Percentiles rank a stretch among this genome's conserved stretches.
Evolutionary conservation across 345 rosid genomes (phyloP).

Genomic region (Cardamine resedifolia): DNA sequence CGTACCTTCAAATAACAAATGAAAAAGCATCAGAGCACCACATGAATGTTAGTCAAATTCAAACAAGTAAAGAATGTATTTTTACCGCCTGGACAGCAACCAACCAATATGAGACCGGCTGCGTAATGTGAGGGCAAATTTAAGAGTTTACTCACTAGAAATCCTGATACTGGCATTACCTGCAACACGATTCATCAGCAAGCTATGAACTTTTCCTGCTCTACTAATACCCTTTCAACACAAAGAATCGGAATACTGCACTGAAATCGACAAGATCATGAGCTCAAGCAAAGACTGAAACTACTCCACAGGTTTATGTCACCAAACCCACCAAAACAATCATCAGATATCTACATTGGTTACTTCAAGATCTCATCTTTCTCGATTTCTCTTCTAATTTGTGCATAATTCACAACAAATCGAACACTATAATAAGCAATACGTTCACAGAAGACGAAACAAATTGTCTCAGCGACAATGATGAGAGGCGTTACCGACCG

Average conservation of each 20-base stretch:
- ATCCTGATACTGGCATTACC: constrained; percentile 92
- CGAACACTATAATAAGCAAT: background rate
- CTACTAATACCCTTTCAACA: background rate
- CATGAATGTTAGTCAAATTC: background rate
- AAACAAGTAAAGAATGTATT: constrained; percentile 3
- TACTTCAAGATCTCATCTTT: constrained; percentile 7
- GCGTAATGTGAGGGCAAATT: constrained; percentile 84
- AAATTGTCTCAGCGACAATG: background rate
- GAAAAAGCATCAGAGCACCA: constrained; percentile 12
- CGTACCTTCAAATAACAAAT: constrained; percentile 60
- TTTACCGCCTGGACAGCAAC: constrained; percentile 94
- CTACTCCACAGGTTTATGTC: background rate
- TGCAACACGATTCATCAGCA: constrained; percentile 37
- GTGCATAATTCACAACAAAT: background rate
- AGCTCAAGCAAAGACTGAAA: constrained; percentile 4
- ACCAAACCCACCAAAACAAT: constrained; percentile 15
- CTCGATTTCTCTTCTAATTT: background rate
- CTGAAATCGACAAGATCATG: background rate
- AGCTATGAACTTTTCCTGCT: constrained; percentile 3
- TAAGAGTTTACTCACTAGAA: constrained; percentile 74
- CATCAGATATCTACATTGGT: constrained; percentile 8
- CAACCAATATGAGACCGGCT: constrained; percentile 89
- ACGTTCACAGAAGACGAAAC: background rate
- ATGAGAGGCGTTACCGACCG: constrained; percentile 49
- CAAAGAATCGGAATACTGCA: background rate